A percentile compares a stretch with the other conserved stretches of the same genome.
Conservation (phyloP, 1,139 yeast genomes). For the Suhomyces chickasaworum region DNA sequence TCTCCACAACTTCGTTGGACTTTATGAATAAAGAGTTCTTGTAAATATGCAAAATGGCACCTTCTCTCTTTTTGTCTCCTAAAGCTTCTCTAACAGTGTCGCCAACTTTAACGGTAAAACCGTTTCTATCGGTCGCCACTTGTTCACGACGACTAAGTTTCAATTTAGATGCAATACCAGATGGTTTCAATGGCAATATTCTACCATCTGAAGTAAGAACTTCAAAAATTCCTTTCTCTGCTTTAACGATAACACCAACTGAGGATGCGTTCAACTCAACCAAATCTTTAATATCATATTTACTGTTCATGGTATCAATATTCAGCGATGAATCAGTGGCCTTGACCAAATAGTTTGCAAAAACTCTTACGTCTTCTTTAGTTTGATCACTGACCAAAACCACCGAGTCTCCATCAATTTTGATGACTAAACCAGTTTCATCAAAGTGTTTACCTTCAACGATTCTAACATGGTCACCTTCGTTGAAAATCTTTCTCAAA, state of each 20-base stretch:
- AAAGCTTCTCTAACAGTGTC: conserved; percentile 83
- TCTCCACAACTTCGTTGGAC: conserved; percentile 76
- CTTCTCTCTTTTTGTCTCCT: conserved; percentile 75
- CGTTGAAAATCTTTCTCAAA: conserved; percentile 78
- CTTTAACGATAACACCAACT: conserved; percentile 87
- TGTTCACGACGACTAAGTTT: conserved; percentile 65
- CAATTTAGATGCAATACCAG: conserved; percentile 78
- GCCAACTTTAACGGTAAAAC: conserved; percentile 82
- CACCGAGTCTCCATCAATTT: conserved; percentile 79
- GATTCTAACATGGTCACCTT: conserved; percentile 96
- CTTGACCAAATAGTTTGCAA: conserved; percentile 82
- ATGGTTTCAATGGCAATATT: conserved; percentile 67
- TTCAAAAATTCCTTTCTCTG: conserved; percentile 82
- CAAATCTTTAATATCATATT: conserved; percentile 84
- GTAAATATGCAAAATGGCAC: conserved; percentile 83
- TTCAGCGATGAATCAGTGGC: conserved; percentile 68
- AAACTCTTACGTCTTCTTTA: conserved; percentile 83
- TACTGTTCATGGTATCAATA: conserved; percentile 50
- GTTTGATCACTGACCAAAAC: conserved; percentile 89
- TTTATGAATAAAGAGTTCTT: conserved; percentile 77
- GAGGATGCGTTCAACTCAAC: conserved; percentile 85
- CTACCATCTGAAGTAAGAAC: conserved; percentile 87
- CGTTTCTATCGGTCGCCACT: conserved; percentile 84
- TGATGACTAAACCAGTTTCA: conserved; percentile 92
- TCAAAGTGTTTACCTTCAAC: conserved; percentile 89